Base-by-base conservation (phyloP, 1,284 basidiomycete genomes). In the Ganoderma leucocontextum region DNA sequence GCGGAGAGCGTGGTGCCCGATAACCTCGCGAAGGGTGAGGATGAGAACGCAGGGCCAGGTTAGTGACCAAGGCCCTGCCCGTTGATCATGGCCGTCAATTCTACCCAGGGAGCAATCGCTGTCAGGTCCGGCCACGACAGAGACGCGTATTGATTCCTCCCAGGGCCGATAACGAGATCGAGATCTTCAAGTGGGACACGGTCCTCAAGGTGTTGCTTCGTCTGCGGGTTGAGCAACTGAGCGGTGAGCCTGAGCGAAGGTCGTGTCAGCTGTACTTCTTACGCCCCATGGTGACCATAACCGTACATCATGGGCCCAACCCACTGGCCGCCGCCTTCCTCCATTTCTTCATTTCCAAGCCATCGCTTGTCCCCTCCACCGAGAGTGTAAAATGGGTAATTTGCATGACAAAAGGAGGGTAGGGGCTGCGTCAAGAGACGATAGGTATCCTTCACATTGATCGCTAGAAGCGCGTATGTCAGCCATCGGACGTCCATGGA, bases 91-190 rank as follows among this genome's bases (percentile, higher is more conserved):
- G 84, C 88, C 41, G 86, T 85, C 70, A 92, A 83, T 68, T 88
- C 85, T 81, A 94, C 85, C 93, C 92, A 94, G 7, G 92, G 93
- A 47, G 92, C 91, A 68, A 94, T 87, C 38, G 87, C 85, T 74
- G 84, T 83, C 52, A 94, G 79, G 78, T 94, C 93, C 38, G 81
- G 80, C 87, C 88, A 92, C 2, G 83, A 84, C 70, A 94, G 87
- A 9, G 91, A 92, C 7, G 86, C 86, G 76, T 89, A 94, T 63
- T 89, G 90, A 36, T 81, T 82, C 38, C 86, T 82, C 57, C 85
- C 84, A 2, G 82, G 76, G 17, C 84, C 86, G 39, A 79, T 73
- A 44, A 87, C 80, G 6, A 88, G 81, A 71, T 87, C 88, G 38
- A 83, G 74, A 64, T 87, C 88, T 75, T 86, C 86, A 7, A 84